Base-by-base conservation (phyloP, 192 early-diverging fungal species). In the Dispira parvispora region DNA sequence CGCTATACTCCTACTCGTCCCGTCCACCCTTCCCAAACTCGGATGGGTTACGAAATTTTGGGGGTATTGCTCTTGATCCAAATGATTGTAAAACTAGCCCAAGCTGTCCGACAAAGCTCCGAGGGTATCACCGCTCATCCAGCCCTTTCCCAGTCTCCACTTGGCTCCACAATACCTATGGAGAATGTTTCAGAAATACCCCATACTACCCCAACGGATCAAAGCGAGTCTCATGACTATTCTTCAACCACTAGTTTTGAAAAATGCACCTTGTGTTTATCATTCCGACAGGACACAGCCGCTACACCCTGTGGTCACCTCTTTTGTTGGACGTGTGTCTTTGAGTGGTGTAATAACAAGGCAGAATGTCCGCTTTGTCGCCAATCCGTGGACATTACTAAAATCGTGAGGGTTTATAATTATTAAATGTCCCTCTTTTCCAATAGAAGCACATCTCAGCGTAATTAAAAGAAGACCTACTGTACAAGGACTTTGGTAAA, bases 291-390 rank as follows among this genome's bases (percentile, higher is more conserved):
- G 32, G 74, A 78, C 55, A 81, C 91, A 13, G 90, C 91, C 0
- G 77, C 88, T 0, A 95, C 92, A 0, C 85, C 88, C 3, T 98
- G 95, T 70, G 95, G 95, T 0, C 95, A 98, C 70, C 64, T 98
- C 63, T 96, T 96, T 65, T 98, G 95, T 69, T 98, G 93, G 92
- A 83, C 68, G 21, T 98, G 95, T 64, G 86, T 91, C 28, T 80
- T 86, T 21, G 91, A 94, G 68, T 96, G 95, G 91, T 88, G 88
- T 63, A 80, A 86, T 52, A 88, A 82, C 62, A 95, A 92, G 84
- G 86, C 87, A 4, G 95, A 98, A 69, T 98, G 95, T 58, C 92
- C 95, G 28, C 73, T 98, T 2, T 98, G 95, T 54, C 83, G 95
- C 38, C 92, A 94, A 66, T 69, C 79, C 10, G 73, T 90, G 5